Conservation (phyloP, 2,329 filamentous ascomycete species). For the Nakataea oryzae region DNA sequence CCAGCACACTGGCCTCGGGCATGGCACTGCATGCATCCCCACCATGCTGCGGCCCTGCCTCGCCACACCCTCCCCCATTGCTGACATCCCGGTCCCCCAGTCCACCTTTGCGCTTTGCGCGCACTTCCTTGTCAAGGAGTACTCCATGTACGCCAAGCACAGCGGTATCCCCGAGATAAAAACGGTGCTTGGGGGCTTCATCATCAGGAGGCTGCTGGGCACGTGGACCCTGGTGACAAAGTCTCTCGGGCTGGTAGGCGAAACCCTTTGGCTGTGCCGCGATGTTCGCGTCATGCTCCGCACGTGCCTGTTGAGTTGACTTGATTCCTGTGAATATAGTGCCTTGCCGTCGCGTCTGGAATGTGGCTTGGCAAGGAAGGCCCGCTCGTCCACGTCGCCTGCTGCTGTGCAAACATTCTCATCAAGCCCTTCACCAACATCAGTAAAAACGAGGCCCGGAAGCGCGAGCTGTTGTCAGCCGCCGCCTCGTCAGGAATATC, state of each 20-base stretch:
- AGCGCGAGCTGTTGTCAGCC: constrained; percentile 85
- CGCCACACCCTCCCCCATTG: background rate
- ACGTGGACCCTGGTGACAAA: constrained; percentile 85
- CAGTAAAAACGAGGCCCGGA: constrained; percentile 84
- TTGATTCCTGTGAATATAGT: constrained; percentile 37
- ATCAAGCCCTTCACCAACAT: constrained; percentile 80
- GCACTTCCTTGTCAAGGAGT: constrained; percentile 70
- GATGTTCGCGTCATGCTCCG: background rate
- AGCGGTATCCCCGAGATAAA: constrained; percentile 98
- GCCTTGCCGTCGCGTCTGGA: constrained; percentile 82
- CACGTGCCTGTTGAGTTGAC: constrained; percentile 2
- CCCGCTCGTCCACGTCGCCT: constrained; percentile 89
- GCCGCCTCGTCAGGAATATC: constrained; percentile 88
- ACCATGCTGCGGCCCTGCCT: constrained; percentile 8
- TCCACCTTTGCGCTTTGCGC: constrained; percentile 69
- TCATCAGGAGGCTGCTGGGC: constrained; percentile 80
- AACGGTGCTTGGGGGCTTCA: constrained; percentile 85
- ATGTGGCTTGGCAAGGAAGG: constrained; percentile 97
- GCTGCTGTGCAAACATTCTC: constrained; percentile 89
- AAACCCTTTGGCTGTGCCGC: no score
- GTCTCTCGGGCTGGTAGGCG: constrained; percentile 68
- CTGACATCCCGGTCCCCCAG: constrained; percentile 26
- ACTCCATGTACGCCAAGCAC: constrained; percentile 81
- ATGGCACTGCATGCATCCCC: background rate
- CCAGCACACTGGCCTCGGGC: background rate